phyloP scores from a whole-genome alignment of 1,139 yeast genomes.

The Scheffersomyces illinoinensis region DNA sequence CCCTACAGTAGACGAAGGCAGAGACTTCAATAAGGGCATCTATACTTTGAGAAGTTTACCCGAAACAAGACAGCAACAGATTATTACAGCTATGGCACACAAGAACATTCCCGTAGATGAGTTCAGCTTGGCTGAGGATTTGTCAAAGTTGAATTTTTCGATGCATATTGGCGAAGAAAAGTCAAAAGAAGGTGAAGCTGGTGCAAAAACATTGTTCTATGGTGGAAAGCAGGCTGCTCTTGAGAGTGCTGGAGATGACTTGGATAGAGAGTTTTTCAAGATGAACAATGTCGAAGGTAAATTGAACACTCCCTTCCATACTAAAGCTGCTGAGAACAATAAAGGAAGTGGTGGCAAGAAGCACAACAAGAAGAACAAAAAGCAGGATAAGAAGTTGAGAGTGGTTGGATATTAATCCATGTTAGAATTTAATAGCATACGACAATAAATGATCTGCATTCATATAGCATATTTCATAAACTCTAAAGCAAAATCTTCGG shows the following conservation, averaged over 20 bases:
- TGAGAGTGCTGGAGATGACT: slow-evolving; percentile 72
- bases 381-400: slow-evolving; percentile 51
- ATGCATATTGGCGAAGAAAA: slow-evolving; percentile 57
- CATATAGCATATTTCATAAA: background rate
- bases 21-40: slow-evolving; percentile 70
- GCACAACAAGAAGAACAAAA: slow-evolving; percentile 78
- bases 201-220: slow-evolving; percentile 52
- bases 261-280: slow-evolving; percentile 82
- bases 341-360: slow-evolving; percentile 46
- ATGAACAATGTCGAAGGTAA: slow-evolving; percentile 66
- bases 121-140: slow-evolving; percentile 68
- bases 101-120: slow-evolving; percentile 53
- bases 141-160: slow-evolving; percentile 74
- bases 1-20: slow-evolving; percentile 45
- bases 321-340: slow-evolving; percentile 34
- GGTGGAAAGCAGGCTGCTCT: slow-evolving; percentile 85
- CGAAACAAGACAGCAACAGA: slow-evolving; percentile 71
- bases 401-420: slow-evolving; percentile 37
- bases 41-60: slow-evolving; percentile 68
- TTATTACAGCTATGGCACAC: slow-evolving; percentile 55
- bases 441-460: background rate
- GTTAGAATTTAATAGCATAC: background rate
- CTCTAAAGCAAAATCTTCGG: too few species aligned
- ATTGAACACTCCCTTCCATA: slow-evolving; percentile 72
- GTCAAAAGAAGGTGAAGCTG: slow-evolving; percentile 26